Conservation (phyloP, 1,284 basidiomycete species). For the Cutaneotrichosporon mucoides region DNA sequence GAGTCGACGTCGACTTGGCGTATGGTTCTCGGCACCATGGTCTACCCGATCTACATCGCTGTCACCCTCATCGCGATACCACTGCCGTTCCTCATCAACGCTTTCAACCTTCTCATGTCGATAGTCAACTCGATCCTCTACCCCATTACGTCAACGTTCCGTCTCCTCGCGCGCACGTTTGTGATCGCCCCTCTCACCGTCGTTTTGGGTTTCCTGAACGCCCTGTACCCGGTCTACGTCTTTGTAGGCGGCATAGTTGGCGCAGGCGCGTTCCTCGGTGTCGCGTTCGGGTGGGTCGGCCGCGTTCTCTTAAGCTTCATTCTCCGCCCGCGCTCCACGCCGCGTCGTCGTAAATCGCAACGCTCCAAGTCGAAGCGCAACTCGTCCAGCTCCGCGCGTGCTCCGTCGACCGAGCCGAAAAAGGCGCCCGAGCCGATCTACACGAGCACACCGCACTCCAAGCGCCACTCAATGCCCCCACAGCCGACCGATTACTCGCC, state of each 20-base stretch:
- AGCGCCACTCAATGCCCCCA: not conserved
- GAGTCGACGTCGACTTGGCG: slow-evolving; percentile 23
- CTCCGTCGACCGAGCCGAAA: too few relatives aligned
- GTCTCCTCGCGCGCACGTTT: slow-evolving; percentile 31
- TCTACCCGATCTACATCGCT: slow-evolving; percentile 39
- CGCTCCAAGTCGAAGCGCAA: not conserved
- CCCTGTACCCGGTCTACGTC: slow-evolving; percentile 38
- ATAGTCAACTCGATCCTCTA: slow-evolving; percentile 31
- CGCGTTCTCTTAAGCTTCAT: slow-evolving; percentile 21
- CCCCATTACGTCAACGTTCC: slow-evolving; percentile 31
- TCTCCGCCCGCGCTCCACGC: slow-evolving; percentile 4
- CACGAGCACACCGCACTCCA: not conserved
- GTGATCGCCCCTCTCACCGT: slow-evolving; percentile 29
- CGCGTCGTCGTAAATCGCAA: slow-evolving; percentile 5
- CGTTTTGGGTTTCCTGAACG: slow-evolving; percentile 21
- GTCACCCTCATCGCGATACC: slow-evolving; percentile 36
- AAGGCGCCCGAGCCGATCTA: too few relatives aligned
- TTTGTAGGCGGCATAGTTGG: slow-evolving; percentile 41
- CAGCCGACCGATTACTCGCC: not conserved
- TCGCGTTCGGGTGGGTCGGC: slow-evolving; percentile 36
- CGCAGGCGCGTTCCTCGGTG: slow-evolving; percentile 36
- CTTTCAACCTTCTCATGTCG: slow-evolving; percentile 22
- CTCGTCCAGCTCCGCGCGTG: not conserved
- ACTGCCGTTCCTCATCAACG: slow-evolving; percentile 31
- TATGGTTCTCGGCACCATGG: slow-evolving; percentile 20